Percentiles rank a stretch among this genome's conserved stretches.
Evolutionary conservation across 257 asterid genomes (phyloP).

Genomic region (Datura wrightii): DNA sequence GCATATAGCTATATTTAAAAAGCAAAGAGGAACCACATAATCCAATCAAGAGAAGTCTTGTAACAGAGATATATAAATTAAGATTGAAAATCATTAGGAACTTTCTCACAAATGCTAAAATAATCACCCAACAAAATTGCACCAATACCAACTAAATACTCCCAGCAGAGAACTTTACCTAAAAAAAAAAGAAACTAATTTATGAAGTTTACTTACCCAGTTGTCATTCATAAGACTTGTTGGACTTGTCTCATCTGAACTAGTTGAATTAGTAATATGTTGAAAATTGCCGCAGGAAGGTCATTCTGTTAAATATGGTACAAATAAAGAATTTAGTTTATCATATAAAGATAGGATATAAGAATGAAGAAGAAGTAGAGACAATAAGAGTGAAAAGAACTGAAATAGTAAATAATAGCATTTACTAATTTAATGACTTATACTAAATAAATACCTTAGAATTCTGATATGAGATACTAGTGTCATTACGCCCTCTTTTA

Average conservation of each 20-base stretch:
- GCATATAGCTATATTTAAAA: too few relatives aligned
- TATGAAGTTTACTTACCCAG: too few relatives aligned
- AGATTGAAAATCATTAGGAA: neutral
- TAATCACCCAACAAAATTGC: neutral
- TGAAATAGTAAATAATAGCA: neutral
- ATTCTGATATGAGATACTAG: constrained; percentile 17
- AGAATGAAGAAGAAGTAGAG: neutral
- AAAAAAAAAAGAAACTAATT: neutral
- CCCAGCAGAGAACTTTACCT: neutral
- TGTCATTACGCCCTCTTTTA: neutral
- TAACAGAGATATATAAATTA: neutral
- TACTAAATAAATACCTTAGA: neutral
- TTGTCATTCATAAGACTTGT: too few relatives aligned
- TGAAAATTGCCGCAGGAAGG: neutral
- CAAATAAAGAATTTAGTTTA: neutral
- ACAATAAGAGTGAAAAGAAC: neutral
- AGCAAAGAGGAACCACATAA: too few relatives aligned
- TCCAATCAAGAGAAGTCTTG: neutral
- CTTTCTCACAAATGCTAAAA: neutral
- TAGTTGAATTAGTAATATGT: neutral
- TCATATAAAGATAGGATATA: neutral
- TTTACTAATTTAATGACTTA: neutral
- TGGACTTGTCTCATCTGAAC: too few relatives aligned
- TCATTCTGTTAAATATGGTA: neutral
- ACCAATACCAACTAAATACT: neutral